Base-by-base conservation (phyloP, 78 protist genomes). In the Emiliania huxleyi region DNA sequence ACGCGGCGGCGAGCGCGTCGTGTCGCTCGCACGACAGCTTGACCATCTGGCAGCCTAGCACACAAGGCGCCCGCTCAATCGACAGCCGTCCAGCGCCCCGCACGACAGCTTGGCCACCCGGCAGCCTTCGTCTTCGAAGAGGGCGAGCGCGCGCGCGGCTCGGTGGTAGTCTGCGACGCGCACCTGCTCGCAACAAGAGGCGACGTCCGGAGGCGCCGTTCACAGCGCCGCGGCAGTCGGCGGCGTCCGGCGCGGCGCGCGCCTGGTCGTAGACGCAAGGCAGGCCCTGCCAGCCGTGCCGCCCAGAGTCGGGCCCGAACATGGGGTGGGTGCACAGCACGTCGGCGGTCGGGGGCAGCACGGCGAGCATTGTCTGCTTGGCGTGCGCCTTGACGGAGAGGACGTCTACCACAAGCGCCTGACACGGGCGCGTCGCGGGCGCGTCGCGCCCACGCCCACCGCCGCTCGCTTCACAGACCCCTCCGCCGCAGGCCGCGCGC, bases 301-400 rank as follows among this genome's bases (percentile, higher is more conserved):
- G 71, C 46, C 93, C 87, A 0, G 73, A 45, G 35, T 90, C 87
- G 3, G 93, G 93, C 15, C 93, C 93, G 45, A 90, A 90, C 93
- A 90, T 90, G 23, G 93, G 93, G 93, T 90, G 93, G 19, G 44
- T 26, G 87, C 93, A 90, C 42, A 90, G 85, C 38, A 90, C 12
- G 87, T 90, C 93, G 42, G 38, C 2, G n/a, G 18, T 1, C 19
- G 69, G 33, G 23, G 91, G 91, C 46, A 81, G 89, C 56, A 4
- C 42, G 22, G 1, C 5, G 26, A 81, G 89, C 56, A 81, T 42
- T 56, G 42, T 33, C 49, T 37, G 83, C 71, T 73, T 73, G n/a
- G 87, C 88, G 42, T 55, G 29, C 45, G 15, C 19, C 45, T 90
- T 90, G 69, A 90, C 93, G 4, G 77, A 46, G 52, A 90, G 87